Evolutionary conservation across 2,329 filamentous ascomycete species (phyloP).

Genomic region (Colletotrichum tropicale): DNA sequence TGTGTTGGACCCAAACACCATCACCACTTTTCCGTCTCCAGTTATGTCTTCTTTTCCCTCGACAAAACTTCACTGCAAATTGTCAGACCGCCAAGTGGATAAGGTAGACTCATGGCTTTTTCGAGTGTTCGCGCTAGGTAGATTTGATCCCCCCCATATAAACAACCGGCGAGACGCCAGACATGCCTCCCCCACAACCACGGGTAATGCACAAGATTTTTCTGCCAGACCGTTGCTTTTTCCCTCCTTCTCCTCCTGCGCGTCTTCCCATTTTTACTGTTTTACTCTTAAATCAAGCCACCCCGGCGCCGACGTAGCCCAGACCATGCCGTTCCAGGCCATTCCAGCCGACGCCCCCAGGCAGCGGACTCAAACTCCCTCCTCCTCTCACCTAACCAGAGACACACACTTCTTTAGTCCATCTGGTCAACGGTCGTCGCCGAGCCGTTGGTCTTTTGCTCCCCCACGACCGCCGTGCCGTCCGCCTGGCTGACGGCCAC

Average conservation of each 20-base stretch:
- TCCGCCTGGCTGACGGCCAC: constrained; percentile 50
- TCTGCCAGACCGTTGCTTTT: not conserved
- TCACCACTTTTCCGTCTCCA: not conserved
- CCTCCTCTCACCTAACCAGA: not conserved
- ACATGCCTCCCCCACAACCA: not conserved
- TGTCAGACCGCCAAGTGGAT: not conserved
- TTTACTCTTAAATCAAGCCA: not conserved
- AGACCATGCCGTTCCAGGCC: not conserved
- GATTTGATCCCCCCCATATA: not conserved
- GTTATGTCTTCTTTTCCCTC: fast-evolving
- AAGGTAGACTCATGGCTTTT: not conserved
- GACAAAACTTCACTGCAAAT: not conserved
- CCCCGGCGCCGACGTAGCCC: not conserved
- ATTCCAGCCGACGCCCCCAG: not conserved
- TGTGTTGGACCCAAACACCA: not conserved
- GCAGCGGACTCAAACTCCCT: not conserved
- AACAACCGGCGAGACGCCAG: not conserved
- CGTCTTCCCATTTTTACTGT: not conserved
- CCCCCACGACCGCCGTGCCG: constrained; percentile 39
- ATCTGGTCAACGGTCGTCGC: constrained; percentile 36
- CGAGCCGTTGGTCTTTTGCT: constrained; percentile 23
- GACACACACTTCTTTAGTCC: constrained; percentile 23
- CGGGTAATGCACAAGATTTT: not conserved
- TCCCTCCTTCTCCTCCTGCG: not conserved
- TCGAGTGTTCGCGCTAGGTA: not conserved